Base-by-base conservation (phyloP, 352 stramenopile genomes). In the Phytopythium helicoides region DNA sequence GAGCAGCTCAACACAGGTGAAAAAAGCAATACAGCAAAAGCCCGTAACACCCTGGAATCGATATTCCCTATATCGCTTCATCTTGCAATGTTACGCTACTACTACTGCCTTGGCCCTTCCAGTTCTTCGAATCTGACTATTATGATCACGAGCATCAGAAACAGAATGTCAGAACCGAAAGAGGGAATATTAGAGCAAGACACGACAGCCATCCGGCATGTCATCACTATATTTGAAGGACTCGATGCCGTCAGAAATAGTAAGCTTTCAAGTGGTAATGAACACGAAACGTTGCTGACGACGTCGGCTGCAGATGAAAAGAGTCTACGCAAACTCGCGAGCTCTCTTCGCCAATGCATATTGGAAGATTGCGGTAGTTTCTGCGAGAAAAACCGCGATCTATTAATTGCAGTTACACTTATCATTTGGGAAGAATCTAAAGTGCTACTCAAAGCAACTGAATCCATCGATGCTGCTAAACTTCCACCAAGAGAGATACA, bases 371-470 rank as follows among this genome's bases (percentile, higher is more conserved):
- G 60, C n/a, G 60, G 60, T 1, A 26, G 34, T 0, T 63, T 77
- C 21, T 35, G 46, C 26, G 47, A 47, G 7, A 62, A 60, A 11
- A 76, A 68, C 34, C 46, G 62, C 31, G 70, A 79, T 19, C 44
- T 81, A 3, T 28, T 81, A 42, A 60, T 64, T 10, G 61, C 59
- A 14, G 49, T 64, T 1, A 66, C 68, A 10, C 19, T 81, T 10
- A 36, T 66, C 41, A 66, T 81, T 23, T 86, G 73, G 72, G 62
- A 58, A 26, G 72, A 83, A 16, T 60, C 46, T 1, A 14, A 47
- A 3, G 59, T 63, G 0, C 48, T 85, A 6, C 1, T 86, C 12
- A 26, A 66, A 1, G 60, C 74, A 16, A 31, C 86, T 7, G 73
- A 86, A 26, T 39, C 28, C 0, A 66, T 33, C 0, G 55, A 77